These are phyloP conservation scores for Acanthamoeba healyi DNA, from an alignment of 208 protist species.

Conservation along the genomic window DNA sequence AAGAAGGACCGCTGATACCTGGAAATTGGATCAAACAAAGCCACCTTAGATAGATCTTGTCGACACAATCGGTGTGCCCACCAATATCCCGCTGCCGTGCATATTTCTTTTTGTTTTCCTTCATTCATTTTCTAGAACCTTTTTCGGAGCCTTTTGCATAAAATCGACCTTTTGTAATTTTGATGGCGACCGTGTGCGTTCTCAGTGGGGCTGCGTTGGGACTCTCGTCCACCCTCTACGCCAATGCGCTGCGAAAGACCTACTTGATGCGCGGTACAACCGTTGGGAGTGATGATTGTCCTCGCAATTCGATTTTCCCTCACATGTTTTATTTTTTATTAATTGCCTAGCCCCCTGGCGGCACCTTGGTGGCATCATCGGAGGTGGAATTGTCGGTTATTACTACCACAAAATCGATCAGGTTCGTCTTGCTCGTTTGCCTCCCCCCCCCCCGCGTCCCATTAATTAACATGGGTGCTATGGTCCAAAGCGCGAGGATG, in stretches of 20 bases:
- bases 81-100: not conserved
- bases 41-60: not conserved
- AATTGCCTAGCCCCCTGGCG: slow-evolving; percentile 1
- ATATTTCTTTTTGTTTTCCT: slow-evolving; percentile 8
- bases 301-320: not conserved
- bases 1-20: not conserved
- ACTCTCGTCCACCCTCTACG: slow-evolving; percentile 1
- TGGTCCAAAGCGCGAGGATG: not conserved
- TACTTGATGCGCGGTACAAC: slow-evolving; percentile 40
- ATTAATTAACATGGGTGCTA: not conserved
- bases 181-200: slow-evolving; percentile 16
- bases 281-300: no score
- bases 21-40: not conserved
- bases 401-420: slow-evolving; percentile 35
- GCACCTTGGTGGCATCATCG: slow-evolving; percentile 21
- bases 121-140: not conserved
- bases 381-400: not conserved
- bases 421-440: not conserved
- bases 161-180: not conserved
- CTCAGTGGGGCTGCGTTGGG: slow-evolving; percentile 11
- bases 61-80: not conserved
- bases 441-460: not conserved
- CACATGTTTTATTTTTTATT: not conserved
- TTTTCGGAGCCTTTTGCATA: no score
- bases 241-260: not conserved